These are phyloP conservation scores for Phascolomyces articulosus DNA, from an alignment of 371 early-diverging fungal genomes.

Conservation along the genomic window DNA sequence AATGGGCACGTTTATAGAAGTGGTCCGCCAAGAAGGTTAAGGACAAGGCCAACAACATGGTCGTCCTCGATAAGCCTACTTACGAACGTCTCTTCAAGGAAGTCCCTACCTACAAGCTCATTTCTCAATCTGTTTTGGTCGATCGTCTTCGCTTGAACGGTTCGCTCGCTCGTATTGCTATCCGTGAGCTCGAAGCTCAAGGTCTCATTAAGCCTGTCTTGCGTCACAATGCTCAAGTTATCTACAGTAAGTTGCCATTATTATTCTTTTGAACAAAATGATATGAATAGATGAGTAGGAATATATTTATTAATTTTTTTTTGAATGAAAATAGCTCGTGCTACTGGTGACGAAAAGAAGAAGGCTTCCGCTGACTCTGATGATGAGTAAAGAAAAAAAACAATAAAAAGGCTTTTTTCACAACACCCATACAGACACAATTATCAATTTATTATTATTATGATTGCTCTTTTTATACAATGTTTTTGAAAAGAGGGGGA, in stretches of 20 bases:
- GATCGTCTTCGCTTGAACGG: constrained; percentile 98
- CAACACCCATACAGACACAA: not conserved
- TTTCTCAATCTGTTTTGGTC: constrained; percentile 96
- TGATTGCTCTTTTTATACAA: not conserved
- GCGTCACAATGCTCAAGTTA: constrained; percentile 89
- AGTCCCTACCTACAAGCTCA: constrained; percentile 98
- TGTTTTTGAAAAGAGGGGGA: not conserved
- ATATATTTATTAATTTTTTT: not conserved
- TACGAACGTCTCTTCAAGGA: constrained; percentile 97
- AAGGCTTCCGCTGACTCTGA: constrained; percentile 35
- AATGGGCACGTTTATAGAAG: constrained; percentile 59
- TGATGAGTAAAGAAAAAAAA: constrained; percentile 26
- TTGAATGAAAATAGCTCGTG: constrained; percentile 51
- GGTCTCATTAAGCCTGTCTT: constrained; percentile 92
- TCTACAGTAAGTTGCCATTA: constrained; percentile 89
- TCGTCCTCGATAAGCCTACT: constrained; percentile 89
- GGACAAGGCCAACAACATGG: constrained; percentile 98
- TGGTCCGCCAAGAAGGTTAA: constrained; percentile 97
- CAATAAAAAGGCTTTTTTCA: not conserved
- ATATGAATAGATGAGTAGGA: not conserved
- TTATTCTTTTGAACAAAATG: not conserved
- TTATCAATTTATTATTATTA: too few species aligned
- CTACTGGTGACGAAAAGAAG: constrained; percentile 77
- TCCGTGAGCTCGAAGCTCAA: constrained; percentile 89
- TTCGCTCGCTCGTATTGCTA: constrained; percentile 94